A percentile compares a stretch with the other conserved stretches of the same genome.
Evolutionary conservation across 495 filamentous ascomycete genomes (phyloP).

Genomic region (Pseudevernia furfuracea): DNA sequence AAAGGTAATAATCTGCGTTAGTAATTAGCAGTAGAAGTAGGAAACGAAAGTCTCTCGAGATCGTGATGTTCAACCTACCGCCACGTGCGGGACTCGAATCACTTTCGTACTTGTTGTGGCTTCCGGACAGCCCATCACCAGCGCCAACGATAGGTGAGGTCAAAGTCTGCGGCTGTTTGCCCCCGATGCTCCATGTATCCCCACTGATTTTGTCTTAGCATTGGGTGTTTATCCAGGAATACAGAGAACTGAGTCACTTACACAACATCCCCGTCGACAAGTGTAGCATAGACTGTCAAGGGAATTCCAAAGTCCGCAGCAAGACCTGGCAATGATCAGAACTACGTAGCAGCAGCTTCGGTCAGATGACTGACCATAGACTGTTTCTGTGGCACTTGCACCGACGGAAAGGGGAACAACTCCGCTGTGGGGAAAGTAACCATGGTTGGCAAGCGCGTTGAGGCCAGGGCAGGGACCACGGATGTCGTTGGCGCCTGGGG

Average conservation of each 20-base stretch:
- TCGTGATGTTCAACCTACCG: neutral
- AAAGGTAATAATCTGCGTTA: conserved; percentile 16
- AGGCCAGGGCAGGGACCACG: conserved; percentile 46
- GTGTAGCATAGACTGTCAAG: conserved; percentile 21
- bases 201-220: conserved; percentile 11
- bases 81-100: conserved; percentile 20
- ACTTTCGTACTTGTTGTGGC: conserved; percentile 28
- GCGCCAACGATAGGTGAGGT: conserved; percentile 19
- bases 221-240: neutral
- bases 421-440: conserved; percentile 44
- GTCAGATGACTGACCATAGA: conserved; percentile 26
- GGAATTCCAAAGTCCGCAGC: conserved; percentile 13
- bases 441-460: conserved; percentile 46
- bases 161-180: conserved; percentile 21
- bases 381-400: conserved; percentile 13
- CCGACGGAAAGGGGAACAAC: conserved; percentile 22
- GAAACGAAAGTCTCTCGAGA: neutral
- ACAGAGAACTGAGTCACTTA: neutral
- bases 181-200: conserved; percentile 27
- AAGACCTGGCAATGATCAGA: conserved; percentile 10
- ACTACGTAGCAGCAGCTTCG: conserved; percentile 3
- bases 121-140: conserved; percentile 26
- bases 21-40: neutral
- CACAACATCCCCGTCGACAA: conserved; percentile 25
- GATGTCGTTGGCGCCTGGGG: conserved; percentile 25